These are phyloP conservation scores for Juncus effusus DNA, from an alignment of 176 grass and related monocot species.

Conservation along the genomic window DNA sequence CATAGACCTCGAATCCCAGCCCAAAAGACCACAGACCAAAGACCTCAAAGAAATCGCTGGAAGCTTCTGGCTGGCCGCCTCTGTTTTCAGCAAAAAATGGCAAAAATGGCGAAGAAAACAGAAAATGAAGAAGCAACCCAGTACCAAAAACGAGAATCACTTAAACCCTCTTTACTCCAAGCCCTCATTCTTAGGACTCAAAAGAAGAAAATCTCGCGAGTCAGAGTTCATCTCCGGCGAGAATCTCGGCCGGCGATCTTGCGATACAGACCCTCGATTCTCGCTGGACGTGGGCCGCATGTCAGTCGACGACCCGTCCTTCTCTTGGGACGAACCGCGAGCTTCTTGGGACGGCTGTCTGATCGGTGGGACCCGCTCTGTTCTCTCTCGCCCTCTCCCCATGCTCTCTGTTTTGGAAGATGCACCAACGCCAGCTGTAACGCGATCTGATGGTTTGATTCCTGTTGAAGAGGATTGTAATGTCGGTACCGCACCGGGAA, in stretches of 20 bases:
- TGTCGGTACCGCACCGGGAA: conserved; percentile 44
- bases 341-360: conserved; percentile 97
- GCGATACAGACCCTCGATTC: conserved; percentile 89
- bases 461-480: conserved; percentile 80
- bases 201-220: conserved; percentile 34
- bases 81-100: conserved; percentile 97
- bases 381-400: conserved; percentile 68
- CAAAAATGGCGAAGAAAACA: conserved; percentile 93
- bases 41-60: conserved; percentile 93
- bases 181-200: conserved; percentile 43
- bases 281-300: conserved; percentile 85
- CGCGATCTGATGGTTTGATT: conserved; percentile 83
- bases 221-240: conserved; percentile 53
- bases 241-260: conserved; percentile 60
- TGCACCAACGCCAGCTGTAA: conserved; percentile 43
- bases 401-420: conserved; percentile 90
- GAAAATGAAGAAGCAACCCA: conserved; percentile 88
- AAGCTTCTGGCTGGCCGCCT: conserved; percentile 93
- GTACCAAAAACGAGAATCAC: conserved; percentile 51
- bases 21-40: conserved; percentile 54
- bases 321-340: conserved; percentile 86
- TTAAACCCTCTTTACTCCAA: conserved; percentile 39
- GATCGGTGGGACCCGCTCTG: conserved; percentile 59
- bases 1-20: conserved; percentile 60
- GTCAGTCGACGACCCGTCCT: conserved; percentile 84